Conservation (phyloP, 306 rosid species). For the Carpinus fangiana region DNA sequence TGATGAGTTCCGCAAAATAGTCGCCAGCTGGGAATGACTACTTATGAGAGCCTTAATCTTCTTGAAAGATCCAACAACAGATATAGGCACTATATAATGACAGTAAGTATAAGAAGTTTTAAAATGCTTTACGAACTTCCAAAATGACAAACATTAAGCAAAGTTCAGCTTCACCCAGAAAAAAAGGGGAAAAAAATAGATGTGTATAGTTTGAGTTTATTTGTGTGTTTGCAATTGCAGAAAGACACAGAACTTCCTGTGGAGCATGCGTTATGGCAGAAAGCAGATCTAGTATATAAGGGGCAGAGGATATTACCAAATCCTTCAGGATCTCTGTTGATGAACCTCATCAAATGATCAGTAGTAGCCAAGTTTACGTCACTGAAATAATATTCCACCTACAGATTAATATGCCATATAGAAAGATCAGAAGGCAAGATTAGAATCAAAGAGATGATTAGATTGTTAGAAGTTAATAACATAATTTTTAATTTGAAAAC, state of each 20-base stretch:
- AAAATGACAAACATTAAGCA: constrained; percentile 16
- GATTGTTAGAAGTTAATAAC: neutral
- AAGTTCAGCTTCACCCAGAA: constrained; percentile 2
- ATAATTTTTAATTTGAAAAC: neutral
- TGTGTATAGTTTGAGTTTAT: neutral
- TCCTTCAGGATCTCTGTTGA: constrained; percentile 91
- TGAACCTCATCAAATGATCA: constrained; percentile 96
- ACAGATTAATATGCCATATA: constrained; percentile 29
- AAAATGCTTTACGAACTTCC: constrained; percentile 12
- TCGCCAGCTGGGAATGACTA: constrained; percentile 85
- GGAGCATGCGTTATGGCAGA: neutral
- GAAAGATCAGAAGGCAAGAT: constrained; percentile 29
- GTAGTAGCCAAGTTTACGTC: constrained; percentile 95
- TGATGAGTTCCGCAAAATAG: constrained; percentile 75
- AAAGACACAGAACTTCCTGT: neutral
- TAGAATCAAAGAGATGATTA: constrained; percentile 11
- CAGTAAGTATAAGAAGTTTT: constrained; percentile 23
- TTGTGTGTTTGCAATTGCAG: neutral
- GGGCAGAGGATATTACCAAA: constrained; percentile 57
- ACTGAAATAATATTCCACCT: constrained; percentile 99
- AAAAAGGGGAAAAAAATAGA: neutral
- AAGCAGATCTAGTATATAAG: neutral
- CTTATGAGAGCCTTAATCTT: constrained; percentile 85
- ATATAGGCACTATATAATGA: constrained; percentile 73
- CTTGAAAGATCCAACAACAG: constrained; percentile 96